These are phyloP conservation scores for Spergularia bocconei DNA, from an alignment of 148 eudicot species.

Conservation along the genomic window DNA sequence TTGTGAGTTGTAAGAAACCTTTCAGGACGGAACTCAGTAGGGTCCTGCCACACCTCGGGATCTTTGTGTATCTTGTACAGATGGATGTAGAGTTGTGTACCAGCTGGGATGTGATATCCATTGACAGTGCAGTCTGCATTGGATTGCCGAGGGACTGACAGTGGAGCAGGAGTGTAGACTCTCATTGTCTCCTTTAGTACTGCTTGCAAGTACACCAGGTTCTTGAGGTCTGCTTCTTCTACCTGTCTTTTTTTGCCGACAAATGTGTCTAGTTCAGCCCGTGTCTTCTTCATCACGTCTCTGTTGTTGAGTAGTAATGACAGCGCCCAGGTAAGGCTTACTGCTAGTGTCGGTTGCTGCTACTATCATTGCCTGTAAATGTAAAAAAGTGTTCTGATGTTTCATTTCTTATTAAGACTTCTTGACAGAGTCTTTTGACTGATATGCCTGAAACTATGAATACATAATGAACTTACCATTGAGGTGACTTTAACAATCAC, in stretches of 20 bases:
- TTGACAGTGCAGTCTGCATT: conserved; percentile 17
- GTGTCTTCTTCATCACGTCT: conserved; percentile 14
- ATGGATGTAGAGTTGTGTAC: conserved; percentile 21
- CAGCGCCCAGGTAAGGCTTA: conserved; percentile 29
- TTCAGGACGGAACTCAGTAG: conserved; percentile 19
- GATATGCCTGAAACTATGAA: not conserved
- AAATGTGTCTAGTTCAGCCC: conserved; percentile 23
- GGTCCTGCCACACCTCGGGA: conserved; percentile 22
- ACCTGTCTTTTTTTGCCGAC: conserved; percentile 27
- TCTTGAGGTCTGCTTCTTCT: conserved; percentile 25
- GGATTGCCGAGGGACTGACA: conserved; percentile 19
- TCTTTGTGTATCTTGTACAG: conserved; percentile 29
- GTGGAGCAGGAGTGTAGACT: conserved; percentile 22
- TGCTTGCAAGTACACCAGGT: conserved; percentile 23
- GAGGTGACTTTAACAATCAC: conserved; percentile 30
- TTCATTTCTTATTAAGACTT: not conserved
- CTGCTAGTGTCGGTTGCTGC: conserved; percentile 26
- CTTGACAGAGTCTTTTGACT: not conserved
- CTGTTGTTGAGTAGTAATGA: conserved; percentile 28
- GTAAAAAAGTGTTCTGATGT: too few species aligned
- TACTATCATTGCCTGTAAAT: conserved; percentile 15
- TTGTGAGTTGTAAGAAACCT: conserved; percentile 26
- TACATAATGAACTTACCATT: too few species aligned
- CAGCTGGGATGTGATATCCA: conserved; percentile 13
- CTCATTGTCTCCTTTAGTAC: conserved; percentile 22